Base-by-base conservation (phyloP, 305 asterid genomes). In the Ilex paraguariensis region DNA sequence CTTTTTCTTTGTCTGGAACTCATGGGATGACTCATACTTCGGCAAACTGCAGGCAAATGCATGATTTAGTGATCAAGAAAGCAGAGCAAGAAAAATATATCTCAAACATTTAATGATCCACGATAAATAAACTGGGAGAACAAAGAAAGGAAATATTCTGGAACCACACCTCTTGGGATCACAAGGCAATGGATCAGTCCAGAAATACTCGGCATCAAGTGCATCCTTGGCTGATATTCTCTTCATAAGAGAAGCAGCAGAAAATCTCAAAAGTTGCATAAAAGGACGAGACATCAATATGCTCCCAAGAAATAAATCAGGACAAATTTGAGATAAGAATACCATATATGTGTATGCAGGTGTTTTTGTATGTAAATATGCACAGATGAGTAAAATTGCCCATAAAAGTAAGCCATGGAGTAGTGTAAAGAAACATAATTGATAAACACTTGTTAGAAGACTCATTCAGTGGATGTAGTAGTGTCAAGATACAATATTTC, bases 1-100 rank as follows among this genome's bases (percentile, higher is more conserved):
- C 76, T 90, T 90, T 78, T 90, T 90, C 96, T 90, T 90, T 44
- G 97, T 90, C 73, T 90, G 97, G 83, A 87, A 90, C 81, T 90
- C 97, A n/a, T 90, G 97, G 28, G 97, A 90, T 64, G 97, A 54
- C 74, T 90, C 97, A 32, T 90, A 90, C 75, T 79, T 87, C 50
- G 97, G 97, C 81, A 90, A 79, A 75, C 97, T 90, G 87, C 6
- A 70, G 45, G 52, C 57, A 62, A 50, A 54, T 53, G 45, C 56
- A 54, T 4, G 42, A 60, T 56, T 59, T 5, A 54, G 61, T 66
- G 44, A 70, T 17, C 54, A 54, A 70, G 15, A 46, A 46, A 10
- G 52, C 10, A 12, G 10, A 7, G n/a, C 13, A 46, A 46, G 13
- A 10, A 46, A 46, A 3, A 46, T 13, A 11, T 8, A 46, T 46